phyloP scores from a whole-genome alignment of 2,329 filamentous ascomycete genomes.

The Botrytis porri region DNA sequence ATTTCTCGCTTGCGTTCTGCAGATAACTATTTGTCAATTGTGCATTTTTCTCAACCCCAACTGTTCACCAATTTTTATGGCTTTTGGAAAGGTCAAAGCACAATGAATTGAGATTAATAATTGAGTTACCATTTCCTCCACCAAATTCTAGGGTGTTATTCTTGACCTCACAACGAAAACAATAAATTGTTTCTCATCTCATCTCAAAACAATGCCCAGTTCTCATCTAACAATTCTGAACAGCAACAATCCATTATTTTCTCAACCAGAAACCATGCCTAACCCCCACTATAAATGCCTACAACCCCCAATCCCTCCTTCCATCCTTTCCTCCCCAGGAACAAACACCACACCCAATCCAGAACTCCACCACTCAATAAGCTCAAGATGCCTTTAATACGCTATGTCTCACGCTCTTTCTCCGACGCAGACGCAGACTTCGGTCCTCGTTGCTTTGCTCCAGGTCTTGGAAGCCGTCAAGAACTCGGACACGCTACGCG shows the following conservation, averaged over 20 bases:
- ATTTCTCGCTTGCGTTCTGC: background rate
- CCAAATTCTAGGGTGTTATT: background rate
- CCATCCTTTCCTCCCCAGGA: background rate
- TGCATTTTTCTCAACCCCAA: no score
- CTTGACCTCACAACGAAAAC: background rate
- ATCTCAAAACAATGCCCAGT: background rate
- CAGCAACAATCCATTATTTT: background rate
- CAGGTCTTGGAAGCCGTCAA: background rate
- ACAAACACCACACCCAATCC: background rate
- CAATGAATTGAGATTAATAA: accelerated
- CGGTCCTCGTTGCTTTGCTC: background rate
- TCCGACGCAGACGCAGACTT: background rate
- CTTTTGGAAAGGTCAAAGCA: accelerated
- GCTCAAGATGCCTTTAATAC: background rate
- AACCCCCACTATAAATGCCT: background rate
- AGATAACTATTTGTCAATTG: background rate
- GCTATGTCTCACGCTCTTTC: no score
- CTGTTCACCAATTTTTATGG: accelerated
- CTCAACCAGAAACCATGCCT: background rate
- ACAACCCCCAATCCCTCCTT: background rate
- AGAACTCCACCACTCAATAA: background rate
- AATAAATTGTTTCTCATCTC: background rate
- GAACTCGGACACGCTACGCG: background rate
- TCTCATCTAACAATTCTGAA: background rate
- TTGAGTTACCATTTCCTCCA: background rate